Evolutionary conservation across 331 rosid genomes (phyloP), one percentile per base, ranked within the genome.

Genomic region (Rosa hybrid): DNA sequence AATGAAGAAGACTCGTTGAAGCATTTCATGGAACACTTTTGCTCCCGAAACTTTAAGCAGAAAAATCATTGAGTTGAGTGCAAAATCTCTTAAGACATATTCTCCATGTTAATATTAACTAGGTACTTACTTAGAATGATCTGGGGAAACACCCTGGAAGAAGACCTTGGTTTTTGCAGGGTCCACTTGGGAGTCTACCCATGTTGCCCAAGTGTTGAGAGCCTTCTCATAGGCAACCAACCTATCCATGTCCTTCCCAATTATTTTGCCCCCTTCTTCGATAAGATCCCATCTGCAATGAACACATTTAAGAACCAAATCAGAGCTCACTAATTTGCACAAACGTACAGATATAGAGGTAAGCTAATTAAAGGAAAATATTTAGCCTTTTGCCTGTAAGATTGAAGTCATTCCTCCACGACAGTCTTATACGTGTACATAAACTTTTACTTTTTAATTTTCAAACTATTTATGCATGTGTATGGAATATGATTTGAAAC

Each of bases 81-180:
- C 20, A 30, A 34, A 12, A 65, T 6, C 71, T 20, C 21, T 65
- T 1, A 1, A 25, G 18, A 62, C 38, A 62, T 65, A 16, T 27
- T 38, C 69, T 63, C 41, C 8, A 27, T 63, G 69, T 16, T 38
- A 39, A 34, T 13, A 16, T 17, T 6, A 38, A 17, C 3, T 64
- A 44, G 30, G 12, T 60, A 71, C 88, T 71, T 85, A 89, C 98
- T 87, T 82, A 5, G 27, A 9, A 80, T 93, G 98, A 81, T 93
- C 98, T 0, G 98, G 98, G 44, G 97, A 93, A n/a, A 93, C 82
- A 50, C 98, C 98, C 81, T 90, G 98, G 70, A 91, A 93, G 81
- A 90, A 84, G 25, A 91, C 89, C 54, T 5, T 86, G 44, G 94
- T 91, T 65, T 72, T 83, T 5, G 56, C 74, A 9, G 87, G 81